Percentiles rank a stretch among this genome's conserved stretches.
These are phyloP conservation scores for Erysimum cheiri DNA, from an alignment of 441 rosid genomes.

Conservation along the genomic window DNA sequence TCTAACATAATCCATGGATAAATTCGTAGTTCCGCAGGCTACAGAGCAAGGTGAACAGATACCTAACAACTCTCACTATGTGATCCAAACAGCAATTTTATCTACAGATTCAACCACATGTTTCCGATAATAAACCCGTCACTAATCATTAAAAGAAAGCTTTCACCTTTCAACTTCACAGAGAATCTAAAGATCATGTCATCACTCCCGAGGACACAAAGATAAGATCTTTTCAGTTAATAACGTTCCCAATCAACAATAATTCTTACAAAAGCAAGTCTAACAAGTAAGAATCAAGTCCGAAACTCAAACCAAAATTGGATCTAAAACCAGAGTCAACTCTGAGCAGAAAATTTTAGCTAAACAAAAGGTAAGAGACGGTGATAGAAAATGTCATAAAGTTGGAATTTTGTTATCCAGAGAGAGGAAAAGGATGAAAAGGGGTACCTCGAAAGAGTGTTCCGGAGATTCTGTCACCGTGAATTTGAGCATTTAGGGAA, in stretches of 20 bases:
- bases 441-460: slow-evolving; percentile 55
- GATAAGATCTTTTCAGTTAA: not conserved
- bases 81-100: slow-evolving; percentile 6
- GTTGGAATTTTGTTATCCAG: not conserved
- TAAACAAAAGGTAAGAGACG: slow-evolving; percentile 1
- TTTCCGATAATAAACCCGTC: not conserved
- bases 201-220: slow-evolving; percentile 4
- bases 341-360: not conserved
- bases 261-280: slow-evolving; percentile 1
- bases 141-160: slow-evolving; percentile 11
- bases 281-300: slow-evolving; percentile 7
- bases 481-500: slow-evolving; percentile 42
- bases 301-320: not conserved
- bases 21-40: not conserved
- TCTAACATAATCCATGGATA: not conserved
- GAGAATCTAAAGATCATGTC: slow-evolving; percentile 8
- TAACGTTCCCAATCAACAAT: not conserved
- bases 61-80: not conserved
- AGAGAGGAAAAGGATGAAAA: not conserved
- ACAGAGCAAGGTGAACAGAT: slow-evolving; percentile 14
- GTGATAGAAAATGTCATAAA: slow-evolving; percentile 12
- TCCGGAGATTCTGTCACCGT: slow-evolving; percentile 32
- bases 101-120: not conserved
- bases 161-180: slow-evolving; percentile 13
- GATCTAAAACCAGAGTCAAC: slow-evolving; percentile 9